Evolutionary conservation across 2,329 filamentous ascomycete genomes (phyloP).

Genomic region (Trichoderma semiorbis): DNA sequence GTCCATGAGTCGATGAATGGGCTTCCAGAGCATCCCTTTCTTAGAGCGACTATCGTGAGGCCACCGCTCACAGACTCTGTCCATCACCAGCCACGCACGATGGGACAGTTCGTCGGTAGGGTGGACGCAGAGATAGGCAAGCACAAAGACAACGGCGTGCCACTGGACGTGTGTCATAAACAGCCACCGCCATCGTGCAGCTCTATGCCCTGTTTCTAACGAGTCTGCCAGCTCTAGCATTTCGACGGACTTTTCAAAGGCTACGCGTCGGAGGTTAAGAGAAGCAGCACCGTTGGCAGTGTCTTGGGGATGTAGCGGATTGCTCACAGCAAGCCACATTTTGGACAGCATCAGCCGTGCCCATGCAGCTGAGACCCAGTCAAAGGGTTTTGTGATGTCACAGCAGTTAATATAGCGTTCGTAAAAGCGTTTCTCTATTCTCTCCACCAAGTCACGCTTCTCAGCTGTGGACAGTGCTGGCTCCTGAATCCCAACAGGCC

Average conservation of each 20-base stretch:
- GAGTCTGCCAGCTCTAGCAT: conserved; percentile 59
- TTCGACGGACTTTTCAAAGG: conserved; percentile 45
- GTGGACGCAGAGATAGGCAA: conserved; percentile 52
- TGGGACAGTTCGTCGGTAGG: background rate
- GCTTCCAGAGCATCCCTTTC: background rate
- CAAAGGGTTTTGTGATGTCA: background rate
- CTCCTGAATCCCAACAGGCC: background rate
- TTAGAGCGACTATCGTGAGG: background rate
- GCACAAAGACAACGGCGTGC: conserved; percentile 60
- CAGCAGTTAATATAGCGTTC: background rate
- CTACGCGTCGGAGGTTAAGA: background rate
- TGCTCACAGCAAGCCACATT: background rate
- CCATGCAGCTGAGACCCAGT: background rate
- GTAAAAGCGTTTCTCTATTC: background rate
- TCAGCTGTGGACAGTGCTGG: background rate
- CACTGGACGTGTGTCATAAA: conserved; percentile 63
- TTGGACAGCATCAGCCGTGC: background rate
- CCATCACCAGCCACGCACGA: background rate
- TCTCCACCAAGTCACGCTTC: background rate
- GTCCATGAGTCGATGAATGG: background rate
- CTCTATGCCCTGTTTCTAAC: conserved; percentile 49
- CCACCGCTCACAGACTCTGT: background rate
- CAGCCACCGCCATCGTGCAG: conserved; percentile 62
- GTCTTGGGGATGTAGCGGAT: background rate
- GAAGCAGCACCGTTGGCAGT: background rate